A percentile compares a stretch with the other conserved stretches of the same genome.
These are phyloP conservation scores for Solanum hybrid DNA, from an alignment of 305 asterid genomes.

Conservation along the genomic window DNA sequence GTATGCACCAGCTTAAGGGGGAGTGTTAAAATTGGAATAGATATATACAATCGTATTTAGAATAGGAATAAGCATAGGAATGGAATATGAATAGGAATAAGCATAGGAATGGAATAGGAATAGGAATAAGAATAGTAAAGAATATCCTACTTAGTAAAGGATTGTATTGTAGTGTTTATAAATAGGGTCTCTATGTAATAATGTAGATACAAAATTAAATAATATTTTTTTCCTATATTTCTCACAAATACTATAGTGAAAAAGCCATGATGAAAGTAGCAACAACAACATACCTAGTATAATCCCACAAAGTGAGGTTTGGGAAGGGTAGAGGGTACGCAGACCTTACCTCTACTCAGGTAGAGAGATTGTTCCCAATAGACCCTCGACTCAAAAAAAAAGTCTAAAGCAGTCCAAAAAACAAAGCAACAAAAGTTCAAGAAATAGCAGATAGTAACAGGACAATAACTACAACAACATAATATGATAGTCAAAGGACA, in stretches of 20 bases:
- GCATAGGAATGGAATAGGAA: too few relatives aligned
- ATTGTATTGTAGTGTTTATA: too few relatives aligned
- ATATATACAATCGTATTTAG: too few relatives aligned
- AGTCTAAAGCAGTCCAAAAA: neutral
- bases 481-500: neutral
- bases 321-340: neutral
- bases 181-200: too few relatives aligned
- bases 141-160: too few relatives aligned
- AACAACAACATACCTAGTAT: neutral
- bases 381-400: neutral
- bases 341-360: neutral
- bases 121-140: neutral
- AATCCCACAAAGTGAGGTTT: neutral
- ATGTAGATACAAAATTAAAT: too few relatives aligned
- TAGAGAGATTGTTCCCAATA: neutral
- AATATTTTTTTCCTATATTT: too few relatives aligned
- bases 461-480: neutral
- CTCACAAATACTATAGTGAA: too few relatives aligned
- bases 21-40: neutral
- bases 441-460: neutral
- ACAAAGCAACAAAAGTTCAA: neutral
- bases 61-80: too few relatives aligned
- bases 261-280: neutral
- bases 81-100: too few relatives aligned
- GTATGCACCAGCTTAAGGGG: neutral